phyloP scores from a whole-genome alignment of 1,284 basidiomycete genomes.

The Tilletia walkeri region DNA sequence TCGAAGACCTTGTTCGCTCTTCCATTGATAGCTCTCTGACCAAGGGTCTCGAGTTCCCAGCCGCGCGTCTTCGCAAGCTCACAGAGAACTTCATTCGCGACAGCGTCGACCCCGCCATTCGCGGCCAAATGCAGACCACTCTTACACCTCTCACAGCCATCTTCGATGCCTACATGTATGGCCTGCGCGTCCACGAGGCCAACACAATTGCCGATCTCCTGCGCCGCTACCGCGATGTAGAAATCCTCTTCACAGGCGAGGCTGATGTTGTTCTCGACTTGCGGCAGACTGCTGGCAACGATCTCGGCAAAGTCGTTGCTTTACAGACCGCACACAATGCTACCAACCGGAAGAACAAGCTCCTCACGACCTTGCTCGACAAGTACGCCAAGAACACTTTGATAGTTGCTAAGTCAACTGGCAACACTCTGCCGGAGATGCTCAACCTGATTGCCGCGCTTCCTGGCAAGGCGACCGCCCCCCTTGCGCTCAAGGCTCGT shows the following conservation, averaged over 20 bases:
- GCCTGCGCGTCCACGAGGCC: constrained; percentile 84
- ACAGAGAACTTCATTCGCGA: constrained; percentile 83
- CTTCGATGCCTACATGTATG: constrained; percentile 76
- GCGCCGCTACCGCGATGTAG: constrained; percentile 74
- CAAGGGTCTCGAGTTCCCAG: constrained; percentile 81
- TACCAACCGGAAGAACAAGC: constrained; percentile 85
- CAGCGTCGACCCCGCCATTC: constrained; percentile 61
- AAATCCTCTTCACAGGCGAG: constrained; percentile 88
- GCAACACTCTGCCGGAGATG: constrained; percentile 41
- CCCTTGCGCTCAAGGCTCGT: constrained; percentile 80
- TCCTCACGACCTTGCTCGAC: constrained; percentile 81
- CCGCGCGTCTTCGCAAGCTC: constrained; percentile 71
- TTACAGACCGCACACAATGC: constrained; percentile 93
- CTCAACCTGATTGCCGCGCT: constrained; percentile 67
- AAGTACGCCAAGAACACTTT: constrained; percentile 56
- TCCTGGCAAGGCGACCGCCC: constrained; percentile 60
- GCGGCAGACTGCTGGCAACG: constrained; percentile 86
- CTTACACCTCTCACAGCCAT: constrained; percentile 72
- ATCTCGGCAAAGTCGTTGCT: constrained; percentile 81
- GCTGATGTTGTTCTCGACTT: constrained; percentile 84
- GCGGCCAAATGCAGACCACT: constrained; percentile 59
- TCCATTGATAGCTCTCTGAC: constrained; percentile 73
- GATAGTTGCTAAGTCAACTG: constrained; percentile 38
- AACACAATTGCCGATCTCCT: constrained; percentile 72
- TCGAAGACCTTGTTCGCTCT: constrained; percentile 77